Evolutionary conservation across 306 rosid genomes (phyloP), one percentile per base, ranked within the genome.

Genomic region (Biancaea sappan): DNA sequence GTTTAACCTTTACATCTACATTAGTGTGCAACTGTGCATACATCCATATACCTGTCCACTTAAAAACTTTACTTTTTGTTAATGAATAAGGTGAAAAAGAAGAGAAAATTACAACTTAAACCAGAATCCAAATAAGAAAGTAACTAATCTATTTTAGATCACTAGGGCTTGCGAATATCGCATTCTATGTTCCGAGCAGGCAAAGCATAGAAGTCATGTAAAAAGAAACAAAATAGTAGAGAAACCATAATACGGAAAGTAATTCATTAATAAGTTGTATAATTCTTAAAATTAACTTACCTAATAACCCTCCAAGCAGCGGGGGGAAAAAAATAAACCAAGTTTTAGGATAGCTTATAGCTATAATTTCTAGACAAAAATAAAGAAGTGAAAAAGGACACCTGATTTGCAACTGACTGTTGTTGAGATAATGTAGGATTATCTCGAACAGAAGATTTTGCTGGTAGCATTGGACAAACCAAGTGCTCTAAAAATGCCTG

Each of bases 341-440:
- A 16, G 4, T 47, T 43, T 11, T 47, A 15, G 22, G n/a, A 16
- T 15, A n/a, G 53, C 53, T 4, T 47, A 47, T 47, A 47, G 53
- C 19, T 47, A 16, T 6, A 54, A 48, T 63, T 60, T 26, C 13
- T 67, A 12, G 28, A 62, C 53, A 66, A 35, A 19, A 48, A 57
- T 29, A 65, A 52, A 58, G 21, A 22, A 13, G 56, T 38, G 44
- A 66, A 54, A 22, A 16, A 48, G 64, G 66, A 77, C 38, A 93
- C 98, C 96, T 93, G 96, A 54, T 84, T 86, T 8, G 95, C 96
- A 44, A 93, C 86, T 47, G 59, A 71, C 66, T 84, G 80, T 51
- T 77, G 90, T 35, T 80, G 85, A 56, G 72, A 8, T 26, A 12
- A 58, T 15, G 91, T 50, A 8, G 95, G 95, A 41, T 63, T 83